Base-by-base conservation (phyloP, 192 early-diverging fungal species). In the Allomyces macrogynus region DNA sequence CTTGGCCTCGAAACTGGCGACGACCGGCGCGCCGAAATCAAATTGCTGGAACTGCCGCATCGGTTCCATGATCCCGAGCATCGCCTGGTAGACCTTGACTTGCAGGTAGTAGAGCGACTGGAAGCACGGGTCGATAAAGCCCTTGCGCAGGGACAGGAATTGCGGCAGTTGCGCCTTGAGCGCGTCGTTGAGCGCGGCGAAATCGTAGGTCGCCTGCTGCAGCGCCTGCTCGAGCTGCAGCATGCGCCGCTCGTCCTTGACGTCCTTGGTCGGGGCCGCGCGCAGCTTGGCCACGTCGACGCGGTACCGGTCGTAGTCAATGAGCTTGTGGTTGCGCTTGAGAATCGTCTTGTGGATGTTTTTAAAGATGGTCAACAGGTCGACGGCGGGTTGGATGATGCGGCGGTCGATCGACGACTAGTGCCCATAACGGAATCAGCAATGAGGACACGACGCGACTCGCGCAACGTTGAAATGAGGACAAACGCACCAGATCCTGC, bases 241-340 rank as follows among this genome's bases (percentile, higher is more conserved):
- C 23, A 84, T 76, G 42, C 76, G 67, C 65, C 84, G 82, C 63
- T 88, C 86, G 25, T 90, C 87, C 44, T 67, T 76, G 27, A 85
- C 68, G 0, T 79, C 78, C 25, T 71, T 68, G 10, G 81, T 79
- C 43, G 80, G 77, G 70, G 88, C 87, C 27, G 77, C 84, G 62
- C 82, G 75, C 23, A 91, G 66, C 72, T 94, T 96, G 54, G 85
- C 81, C 32, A 93, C 74, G 20, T 75, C 73, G 32, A 78, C 75
- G 11, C 82, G 71, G 72, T 86, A 85, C 27, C 95, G 81, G 68
- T 98, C 95, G 71, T 89, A 96, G 73, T 98, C 95, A 9, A 94
- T 67, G 43, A 90, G 73, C 75, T 98, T 98, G 75, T 92, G 92
- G 40, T 84, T 80, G 24, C 93, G 82, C 77, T 98, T 98, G 8